phyloP scores from a whole-genome alignment of 2,329 filamentous ascomycete genomes.

The Trichoderma sp. region DNA sequence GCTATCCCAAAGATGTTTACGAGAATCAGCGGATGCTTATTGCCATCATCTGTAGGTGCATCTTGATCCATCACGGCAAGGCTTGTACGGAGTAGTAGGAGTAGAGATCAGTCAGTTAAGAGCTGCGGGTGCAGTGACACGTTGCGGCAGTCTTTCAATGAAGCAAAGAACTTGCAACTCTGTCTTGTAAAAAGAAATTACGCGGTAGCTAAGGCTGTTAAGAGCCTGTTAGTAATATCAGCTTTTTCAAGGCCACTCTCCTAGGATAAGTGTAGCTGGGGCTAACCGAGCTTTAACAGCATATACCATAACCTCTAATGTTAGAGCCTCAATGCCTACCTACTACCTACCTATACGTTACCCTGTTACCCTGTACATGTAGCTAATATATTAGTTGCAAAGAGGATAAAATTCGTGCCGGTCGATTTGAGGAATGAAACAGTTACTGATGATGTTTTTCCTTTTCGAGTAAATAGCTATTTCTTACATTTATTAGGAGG shows the following conservation, averaged over 20 bases:
- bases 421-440: background rate
- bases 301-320: background rate
- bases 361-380: background rate
- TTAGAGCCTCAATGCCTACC: background rate
- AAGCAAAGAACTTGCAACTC: too few species aligned
- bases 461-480: background rate
- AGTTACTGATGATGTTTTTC: background rate
- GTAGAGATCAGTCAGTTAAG: background rate
- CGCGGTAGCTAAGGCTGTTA: background rate
- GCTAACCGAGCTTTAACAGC: background rate
- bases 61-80: background rate
- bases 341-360: too few species aligned
- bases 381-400: background rate
- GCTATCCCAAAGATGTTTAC: background rate
- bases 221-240: background rate
- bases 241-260: background rate
- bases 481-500: background rate
- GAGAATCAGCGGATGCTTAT: background rate
- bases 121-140: background rate
- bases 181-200: background rate
- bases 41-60: background rate
- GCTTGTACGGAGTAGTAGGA: background rate
- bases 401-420: background rate
- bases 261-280: background rate
- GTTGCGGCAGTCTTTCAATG: background rate